Base-by-base conservation (phyloP, 2,329 filamentous ascomycete genomes). In the Madurella mycetomatis region DNA sequence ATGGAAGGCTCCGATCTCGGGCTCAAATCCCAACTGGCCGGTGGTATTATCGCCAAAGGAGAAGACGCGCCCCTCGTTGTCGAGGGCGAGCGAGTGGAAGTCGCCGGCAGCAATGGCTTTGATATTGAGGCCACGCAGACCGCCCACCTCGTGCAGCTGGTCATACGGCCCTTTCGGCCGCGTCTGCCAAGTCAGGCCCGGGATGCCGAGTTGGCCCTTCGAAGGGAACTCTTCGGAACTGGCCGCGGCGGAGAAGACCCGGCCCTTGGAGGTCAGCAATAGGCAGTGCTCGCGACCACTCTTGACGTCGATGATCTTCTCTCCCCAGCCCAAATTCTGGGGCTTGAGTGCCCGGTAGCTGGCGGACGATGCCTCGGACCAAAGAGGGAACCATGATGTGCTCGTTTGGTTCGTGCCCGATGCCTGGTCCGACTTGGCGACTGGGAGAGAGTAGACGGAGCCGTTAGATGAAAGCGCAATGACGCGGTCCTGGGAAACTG, bases 11-110 rank as follows among this genome's bases (percentile, higher is more conserved):
- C 86, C 81, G 0, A 80, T 68, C 47, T 84, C 83, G 50, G 81
- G 82, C 48, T 90, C 83, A 63, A 92, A 84, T n/a, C 92, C 92
- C 3, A 97, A 79, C 70, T 97, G 94, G n/a, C 94, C 94, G 42
- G 83, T 82, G 0, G 85, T 85, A 72, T 97, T 97, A 70, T 97
- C 92, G 39, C 94, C 94, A 72, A 95, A 97, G 7, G 85, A 79
- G 69, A 94, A 96, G 15, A 94, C 80, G 15, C 84, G 82, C 15
- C 92, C 92, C 49, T 86, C 77, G 56, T 82, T 81, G 66, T 92
- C 89, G 15, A 91, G 78, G 0, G 84, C 88, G 1, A 95, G 73
- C 4, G 90, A 95, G 72, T 99, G 94, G 61, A 86, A 84, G 66
- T 96, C 91, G 19, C 94, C 94, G 1, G 90, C 76, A 1, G 92